A percentile compares a stretch with the other conserved stretches of the same genome.
phyloP scores from a whole-genome alignment of 148 eudicot species.

The Tetragonia tetragonoides region DNA sequence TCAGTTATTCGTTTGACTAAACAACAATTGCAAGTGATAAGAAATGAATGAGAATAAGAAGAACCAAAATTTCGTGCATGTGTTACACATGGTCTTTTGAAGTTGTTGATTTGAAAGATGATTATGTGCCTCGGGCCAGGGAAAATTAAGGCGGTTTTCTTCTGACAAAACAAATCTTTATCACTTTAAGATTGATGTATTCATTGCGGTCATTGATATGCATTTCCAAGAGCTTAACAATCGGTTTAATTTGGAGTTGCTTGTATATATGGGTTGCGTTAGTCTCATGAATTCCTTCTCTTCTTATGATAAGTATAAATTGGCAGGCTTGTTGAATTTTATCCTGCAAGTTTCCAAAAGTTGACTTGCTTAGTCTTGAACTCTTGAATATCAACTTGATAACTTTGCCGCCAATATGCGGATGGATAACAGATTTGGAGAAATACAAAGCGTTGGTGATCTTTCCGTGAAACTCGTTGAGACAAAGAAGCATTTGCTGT shows the following conservation, averaged over 20 bases:
- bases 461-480: neutral
- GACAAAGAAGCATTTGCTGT: neutral
- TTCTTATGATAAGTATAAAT: constrained; percentile 13
- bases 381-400: neutral
- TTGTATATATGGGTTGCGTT: neutral
- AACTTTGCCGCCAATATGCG: neutral
- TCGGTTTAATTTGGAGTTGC: neutral
- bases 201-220: neutral
- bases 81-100: too few species aligned
- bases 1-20: too few species aligned
- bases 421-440: neutral
- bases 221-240: neutral
- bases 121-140: too few species aligned
- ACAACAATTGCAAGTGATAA: too few species aligned
- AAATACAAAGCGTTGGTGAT: neutral
- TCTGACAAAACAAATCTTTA: neutral
- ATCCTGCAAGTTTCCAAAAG: constrained; percentile 6
- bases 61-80: too few species aligned
- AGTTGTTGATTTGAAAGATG: too few species aligned
- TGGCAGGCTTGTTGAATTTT: constrained; percentile 9
- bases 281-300: neutral
- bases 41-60: too few species aligned
- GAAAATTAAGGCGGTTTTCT: too few species aligned
- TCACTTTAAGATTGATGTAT: neutral
- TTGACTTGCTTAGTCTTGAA: neutral